Evolutionary conservation across 805 yeast genomes (phyloP), one percentile per base, ranked within the genome.

Genomic region (Isabelozyma rhagii): DNA sequence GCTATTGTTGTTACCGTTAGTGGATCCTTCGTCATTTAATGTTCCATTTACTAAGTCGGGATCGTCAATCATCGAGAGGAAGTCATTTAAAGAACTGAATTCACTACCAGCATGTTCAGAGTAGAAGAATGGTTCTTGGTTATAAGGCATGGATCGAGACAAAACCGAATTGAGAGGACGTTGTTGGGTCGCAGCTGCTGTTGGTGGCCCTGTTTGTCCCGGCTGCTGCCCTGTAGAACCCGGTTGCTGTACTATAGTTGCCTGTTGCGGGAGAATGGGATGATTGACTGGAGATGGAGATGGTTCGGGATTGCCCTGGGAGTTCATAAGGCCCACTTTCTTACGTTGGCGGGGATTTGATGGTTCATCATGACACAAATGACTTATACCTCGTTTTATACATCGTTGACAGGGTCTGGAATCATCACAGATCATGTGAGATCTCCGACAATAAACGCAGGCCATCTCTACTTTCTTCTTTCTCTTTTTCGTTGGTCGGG

Each of bases 41-140:
- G 75, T 67, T 48, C 75, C 75, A 57, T 75, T 79, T 9, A 82
- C 84, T 59, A 84, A 69, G 47, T 84, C 88, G 0, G 92, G 88
- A 61, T 91, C 97, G 59, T 92, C 97, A 43, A 92, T 81, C 89
- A 92, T 89, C 1, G 92, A 84, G 47, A 92, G 71, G 59, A 92
- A 92, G 62, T 92, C 97, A 51, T 90, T 90, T 56, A 92, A 73
- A 0, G 97, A 90, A 53, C 90, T 84, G 62, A 92, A 91, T 68
- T 92, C 97, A 17, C 94, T 85, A 2, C 96, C 96, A 0, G 94
- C 96, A 63, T 91, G 96, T 59, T 91, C 97, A 0, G 96, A 87
- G 54, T 83, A 86, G 69, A 91, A 91, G 50, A 87, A 81, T 0
- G 96, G 94, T 54, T 84, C 88, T 51, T 84, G 89, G 56, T 79